phyloP scores from a whole-genome alignment of 257 asterid genomes.

The Leptodermis oblonga region DNA sequence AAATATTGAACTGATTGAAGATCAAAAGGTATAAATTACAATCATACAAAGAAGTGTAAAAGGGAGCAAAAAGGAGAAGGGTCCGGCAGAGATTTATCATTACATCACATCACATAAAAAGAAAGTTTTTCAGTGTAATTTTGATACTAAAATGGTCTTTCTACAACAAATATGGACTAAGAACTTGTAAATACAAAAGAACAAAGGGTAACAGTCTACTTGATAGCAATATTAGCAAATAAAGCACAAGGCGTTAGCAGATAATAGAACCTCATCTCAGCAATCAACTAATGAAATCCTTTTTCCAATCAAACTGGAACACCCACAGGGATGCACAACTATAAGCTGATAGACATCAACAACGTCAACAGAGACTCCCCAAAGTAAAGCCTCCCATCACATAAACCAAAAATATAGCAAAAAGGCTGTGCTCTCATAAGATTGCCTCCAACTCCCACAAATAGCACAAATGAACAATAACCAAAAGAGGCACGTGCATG shows the following conservation, averaged over 20 bases:
- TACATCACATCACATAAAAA: neutral
- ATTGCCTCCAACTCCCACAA: neutral
- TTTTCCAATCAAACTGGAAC: neutral
- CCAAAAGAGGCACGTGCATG: neutral
- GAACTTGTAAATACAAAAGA: neutral
- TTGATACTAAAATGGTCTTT: neutral
- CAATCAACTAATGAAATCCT: neutral
- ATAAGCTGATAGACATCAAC: neutral
- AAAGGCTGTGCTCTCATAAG: neutral
- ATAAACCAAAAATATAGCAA: too few species aligned
- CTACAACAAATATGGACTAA: neutral
- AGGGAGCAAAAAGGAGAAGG: neutral
- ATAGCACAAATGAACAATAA: constrained; percentile 4
- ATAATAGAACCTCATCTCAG: neutral
- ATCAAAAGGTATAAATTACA: neutral
- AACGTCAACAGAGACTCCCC: neutral
- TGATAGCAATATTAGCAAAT: constrained; percentile 1
- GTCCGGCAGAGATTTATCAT: neutral
- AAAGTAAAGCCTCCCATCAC: neutral
- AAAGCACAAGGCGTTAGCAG: neutral
- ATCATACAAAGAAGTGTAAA: neutral
- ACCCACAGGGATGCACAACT: neutral
- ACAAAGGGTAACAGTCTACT: neutral
- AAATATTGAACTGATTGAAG: neutral
- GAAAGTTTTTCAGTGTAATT: neutral